phyloP scores from a whole-genome alignment of 768 basidiomycete genomes.

The Bullera alba region DNA sequence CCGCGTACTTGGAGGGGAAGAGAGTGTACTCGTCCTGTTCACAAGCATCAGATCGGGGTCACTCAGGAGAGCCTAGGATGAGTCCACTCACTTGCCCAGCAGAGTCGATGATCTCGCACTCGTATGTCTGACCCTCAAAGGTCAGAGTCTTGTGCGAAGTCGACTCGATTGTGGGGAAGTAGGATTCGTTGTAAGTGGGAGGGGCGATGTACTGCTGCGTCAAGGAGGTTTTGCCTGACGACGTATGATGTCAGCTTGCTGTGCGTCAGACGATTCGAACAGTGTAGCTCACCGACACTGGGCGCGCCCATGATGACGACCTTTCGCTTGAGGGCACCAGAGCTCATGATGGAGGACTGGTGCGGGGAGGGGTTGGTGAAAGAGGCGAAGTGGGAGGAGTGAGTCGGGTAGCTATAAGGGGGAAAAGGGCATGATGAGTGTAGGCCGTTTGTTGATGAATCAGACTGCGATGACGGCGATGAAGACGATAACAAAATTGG shows the following conservation, averaged over 20 bases:
- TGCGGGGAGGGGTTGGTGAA: background rate
- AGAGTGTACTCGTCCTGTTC: slow-evolving; percentile 88
- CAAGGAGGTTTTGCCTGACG: slow-evolving; percentile 89
- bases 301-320: slow-evolving; percentile 46
- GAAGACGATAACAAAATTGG: no score
- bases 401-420: background rate
- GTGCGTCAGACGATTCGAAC: background rate
- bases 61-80: background rate
- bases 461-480: no score
- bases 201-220: slow-evolving; percentile 83
- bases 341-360: slow-evolving; percentile 1
- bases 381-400: background rate
- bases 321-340: slow-evolving; percentile 35
- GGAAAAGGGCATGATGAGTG: no score
- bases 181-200: slow-evolving; percentile 79
- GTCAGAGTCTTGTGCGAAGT: slow-evolving; percentile 77
- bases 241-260: background rate
- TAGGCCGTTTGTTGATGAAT: no score
- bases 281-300: slow-evolving; percentile 42
- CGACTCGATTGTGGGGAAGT: slow-evolving; percentile 92
- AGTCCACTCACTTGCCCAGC: slow-evolving; percentile 82
- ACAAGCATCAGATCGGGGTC: slow-evolving; percentile 2
- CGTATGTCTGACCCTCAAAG: slow-evolving; percentile 83
- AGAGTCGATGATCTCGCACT: slow-evolving; percentile 96
- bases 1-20: slow-evolving; percentile 85